Conservation (phyloP, 345 rosid genomes). For the Hibiscus trionum region DNA sequence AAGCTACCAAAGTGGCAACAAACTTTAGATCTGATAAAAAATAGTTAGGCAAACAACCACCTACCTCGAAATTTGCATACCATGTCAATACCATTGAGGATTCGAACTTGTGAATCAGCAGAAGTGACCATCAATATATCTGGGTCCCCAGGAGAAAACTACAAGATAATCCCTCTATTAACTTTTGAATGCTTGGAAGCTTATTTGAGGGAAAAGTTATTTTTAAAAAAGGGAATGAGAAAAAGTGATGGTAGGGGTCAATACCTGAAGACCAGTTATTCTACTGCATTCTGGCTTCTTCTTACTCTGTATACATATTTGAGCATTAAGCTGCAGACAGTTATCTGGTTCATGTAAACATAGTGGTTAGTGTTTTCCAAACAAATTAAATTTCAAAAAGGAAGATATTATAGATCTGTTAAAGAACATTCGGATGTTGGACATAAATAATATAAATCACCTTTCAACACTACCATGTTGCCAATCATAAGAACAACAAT, state of each 20-base stretch:
- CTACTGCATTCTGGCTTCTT: slow-evolving; percentile 34
- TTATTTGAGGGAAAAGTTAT: background rate
- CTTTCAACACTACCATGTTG: background rate
- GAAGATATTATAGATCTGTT: background rate
- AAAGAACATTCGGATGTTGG: background rate
- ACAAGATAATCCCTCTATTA: background rate
- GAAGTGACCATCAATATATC: slow-evolving; percentile 34
- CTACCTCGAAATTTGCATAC: slow-evolving; percentile 32
- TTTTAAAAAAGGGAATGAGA: background rate
- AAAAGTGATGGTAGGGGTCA: background rate
- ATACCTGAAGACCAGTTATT: slow-evolving; percentile 43
- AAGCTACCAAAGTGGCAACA: background rate
- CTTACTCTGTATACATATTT: slow-evolving; percentile 28
- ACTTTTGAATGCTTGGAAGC: background rate
- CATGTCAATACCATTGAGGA: slow-evolving; percentile 28
- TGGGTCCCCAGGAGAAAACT: slow-evolving; percentile 35
- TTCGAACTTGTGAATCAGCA: slow-evolving; percentile 34
- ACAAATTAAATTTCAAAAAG: slow-evolving; percentile 13
- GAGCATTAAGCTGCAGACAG: slow-evolving; percentile 22
- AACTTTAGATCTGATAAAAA: background rate
- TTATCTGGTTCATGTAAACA: slow-evolving; percentile 34
- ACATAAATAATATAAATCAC: background rate
- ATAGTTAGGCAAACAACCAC: slow-evolving; percentile 6
- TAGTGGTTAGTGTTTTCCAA: slow-evolving; percentile 21
- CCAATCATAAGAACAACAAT: no score